Conservation (phyloP, 345 rosid genomes). For the Laguncularia racemosa region DNA sequence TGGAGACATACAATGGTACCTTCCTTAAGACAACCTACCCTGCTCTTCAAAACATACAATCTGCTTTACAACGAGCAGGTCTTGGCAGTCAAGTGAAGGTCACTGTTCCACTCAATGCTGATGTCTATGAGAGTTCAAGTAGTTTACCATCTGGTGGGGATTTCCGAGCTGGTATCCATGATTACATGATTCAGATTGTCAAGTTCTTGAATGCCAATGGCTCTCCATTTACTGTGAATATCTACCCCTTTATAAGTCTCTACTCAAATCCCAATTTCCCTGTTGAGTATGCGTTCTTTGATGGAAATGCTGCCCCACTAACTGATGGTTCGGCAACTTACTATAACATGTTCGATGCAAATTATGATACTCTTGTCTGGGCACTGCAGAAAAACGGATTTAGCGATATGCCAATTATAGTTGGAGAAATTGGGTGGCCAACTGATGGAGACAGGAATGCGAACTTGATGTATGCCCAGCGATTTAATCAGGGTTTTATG, state of each 20-base stretch:
- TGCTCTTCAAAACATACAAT: conserved; percentile 68
- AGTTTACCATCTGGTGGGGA: conserved; percentile 74
- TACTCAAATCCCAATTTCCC: conserved; percentile 72
- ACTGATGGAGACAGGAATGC: conserved; percentile 85
- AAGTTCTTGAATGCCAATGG: conserved; percentile 61
- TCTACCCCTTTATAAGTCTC: conserved; percentile 92
- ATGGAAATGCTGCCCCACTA: conserved; percentile 53
- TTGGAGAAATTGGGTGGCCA: conserved; percentile 97
- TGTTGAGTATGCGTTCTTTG: conserved; percentile 81
- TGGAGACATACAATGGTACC: conserved; percentile 68
- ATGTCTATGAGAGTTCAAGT: conserved; percentile 47
- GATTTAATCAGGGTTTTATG: conserved; percentile 89
- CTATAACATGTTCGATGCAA: conserved; percentile 84
- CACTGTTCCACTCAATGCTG: conserved; percentile 81
- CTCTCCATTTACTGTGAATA: conserved; percentile 78
- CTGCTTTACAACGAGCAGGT: conserved; percentile 76
- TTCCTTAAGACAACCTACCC: conserved; percentile 62
- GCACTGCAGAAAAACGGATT: conserved; percentile 85
- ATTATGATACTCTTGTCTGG: conserved; percentile 72
- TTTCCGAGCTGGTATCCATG: conserved; percentile 75
- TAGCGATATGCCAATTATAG: conserved; percentile 57
- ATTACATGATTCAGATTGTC: conserved; percentile 63
- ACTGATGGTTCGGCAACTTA: conserved; percentile 61
- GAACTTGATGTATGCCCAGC: conserved; percentile 54
- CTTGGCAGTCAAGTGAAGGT: conserved; percentile 66